Evolutionary conservation across 2,329 filamentous ascomycete species (phyloP).

Genomic region (Trichoderma pleuroti): DNA sequence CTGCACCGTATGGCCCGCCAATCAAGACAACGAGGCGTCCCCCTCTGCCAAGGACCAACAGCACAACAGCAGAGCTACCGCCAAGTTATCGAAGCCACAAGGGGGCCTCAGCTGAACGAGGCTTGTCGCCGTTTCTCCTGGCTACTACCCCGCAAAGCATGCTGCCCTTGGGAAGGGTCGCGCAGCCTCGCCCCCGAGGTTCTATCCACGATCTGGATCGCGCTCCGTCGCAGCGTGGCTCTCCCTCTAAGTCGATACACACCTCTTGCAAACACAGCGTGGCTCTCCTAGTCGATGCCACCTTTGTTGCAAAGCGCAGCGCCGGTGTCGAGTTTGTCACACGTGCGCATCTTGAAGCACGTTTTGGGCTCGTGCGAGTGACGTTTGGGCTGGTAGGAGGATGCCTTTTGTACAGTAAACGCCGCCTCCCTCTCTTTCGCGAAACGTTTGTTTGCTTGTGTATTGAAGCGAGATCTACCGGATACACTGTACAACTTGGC

Average conservation of each 20-base stretch:
- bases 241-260: neutral
- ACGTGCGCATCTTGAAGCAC: neutral
- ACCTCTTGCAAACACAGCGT: neutral
- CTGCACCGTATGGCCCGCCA: neutral
- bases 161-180: neutral
- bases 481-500: neutral
- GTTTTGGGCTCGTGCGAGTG: neutral
- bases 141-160: constrained; percentile 13
- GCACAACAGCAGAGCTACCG: neutral
- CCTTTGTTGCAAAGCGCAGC: neutral
- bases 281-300: neutral
- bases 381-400: neutral
- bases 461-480: neutral
- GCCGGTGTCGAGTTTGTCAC: neutral
- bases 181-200: neutral
- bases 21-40: neutral
- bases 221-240: neutral
- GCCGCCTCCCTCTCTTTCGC: neutral
- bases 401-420: neutral
- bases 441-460: neutral
- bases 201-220: constrained; percentile 5
- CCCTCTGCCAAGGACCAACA: neutral
- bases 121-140: neutral
- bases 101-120: neutral
- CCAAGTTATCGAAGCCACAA: neutral